These are phyloP conservation scores for Brasilioporus rufonigricans DNA, from an alignment of 768 basidiomycete genomes.

Conservation along the genomic window DNA sequence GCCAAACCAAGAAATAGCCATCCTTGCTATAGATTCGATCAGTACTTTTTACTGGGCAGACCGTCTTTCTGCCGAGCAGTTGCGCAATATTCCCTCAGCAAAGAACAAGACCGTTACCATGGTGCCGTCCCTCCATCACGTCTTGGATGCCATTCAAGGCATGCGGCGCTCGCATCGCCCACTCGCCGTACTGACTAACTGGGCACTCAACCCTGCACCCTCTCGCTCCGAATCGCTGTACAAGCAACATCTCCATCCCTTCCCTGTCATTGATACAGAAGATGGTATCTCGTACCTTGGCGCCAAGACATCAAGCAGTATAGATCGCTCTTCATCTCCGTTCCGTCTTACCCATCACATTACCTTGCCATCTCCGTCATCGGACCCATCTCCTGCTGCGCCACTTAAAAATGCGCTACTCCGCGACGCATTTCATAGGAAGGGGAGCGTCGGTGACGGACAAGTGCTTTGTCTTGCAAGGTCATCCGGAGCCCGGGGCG, in stretches of 20 bases:
- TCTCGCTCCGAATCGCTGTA: constrained; percentile 34
- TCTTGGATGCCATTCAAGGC: constrained; percentile 45
- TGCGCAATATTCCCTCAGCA: constrained; percentile 26
- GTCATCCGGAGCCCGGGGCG: constrained; percentile 22
- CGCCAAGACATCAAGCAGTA: constrained; percentile 8
- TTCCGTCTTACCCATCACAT: constrained; percentile 41
- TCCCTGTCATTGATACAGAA: constrained; percentile 30
- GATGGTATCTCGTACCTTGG: constrained; percentile 12
- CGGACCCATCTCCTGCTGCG: constrained; percentile 12
- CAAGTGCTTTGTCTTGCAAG: constrained; percentile 29
- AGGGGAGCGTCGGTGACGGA: constrained; percentile 15
- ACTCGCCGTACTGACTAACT: constrained; percentile 58
- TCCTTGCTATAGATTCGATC: constrained; percentile 74
- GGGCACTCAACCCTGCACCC: constrained; percentile 43
- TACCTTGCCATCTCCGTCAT: constrained; percentile 31
- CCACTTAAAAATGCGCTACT: constrained; percentile 14
- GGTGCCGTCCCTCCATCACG: constrained; percentile 41
- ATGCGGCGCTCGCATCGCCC: constrained; percentile 51
- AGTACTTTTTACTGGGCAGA: constrained; percentile 80
- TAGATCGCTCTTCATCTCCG: constrained; percentile 19
- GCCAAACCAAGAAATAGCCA: constrained; percentile 53
- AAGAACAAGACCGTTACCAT: constrained; percentile 7
- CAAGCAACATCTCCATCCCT: constrained; percentile 52
- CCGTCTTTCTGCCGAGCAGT: constrained; percentile 59
- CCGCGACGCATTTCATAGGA: constrained; percentile 20